These are phyloP conservation scores for Xylaria nigripes DNA, from an alignment of 495 filamentous ascomycete genomes.

Conservation along the genomic window DNA sequence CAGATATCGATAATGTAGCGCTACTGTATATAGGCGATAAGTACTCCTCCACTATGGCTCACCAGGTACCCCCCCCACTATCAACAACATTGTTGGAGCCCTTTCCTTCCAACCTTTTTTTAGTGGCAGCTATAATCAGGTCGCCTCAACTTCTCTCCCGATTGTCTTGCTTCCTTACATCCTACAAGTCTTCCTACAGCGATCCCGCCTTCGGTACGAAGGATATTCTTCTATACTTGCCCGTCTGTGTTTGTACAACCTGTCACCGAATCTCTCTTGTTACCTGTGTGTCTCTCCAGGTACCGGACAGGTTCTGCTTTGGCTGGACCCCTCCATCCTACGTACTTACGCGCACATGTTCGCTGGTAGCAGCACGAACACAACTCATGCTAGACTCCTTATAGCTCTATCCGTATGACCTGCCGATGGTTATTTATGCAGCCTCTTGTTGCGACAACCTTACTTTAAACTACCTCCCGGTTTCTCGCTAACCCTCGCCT, in stretches of 20 bases:
- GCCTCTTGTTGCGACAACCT: slow-evolving; percentile 1
- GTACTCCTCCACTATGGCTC: not conserved
- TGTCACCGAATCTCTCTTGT: not conserved
- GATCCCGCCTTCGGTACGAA: not conserved
- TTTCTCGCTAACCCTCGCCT: not conserved
- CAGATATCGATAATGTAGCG: no score
- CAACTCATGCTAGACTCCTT: not conserved
- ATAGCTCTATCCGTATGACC: not conserved
- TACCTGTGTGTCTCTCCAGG: not conserved
- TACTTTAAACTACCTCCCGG: not conserved
- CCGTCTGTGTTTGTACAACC: not conserved
- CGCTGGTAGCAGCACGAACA: not conserved
- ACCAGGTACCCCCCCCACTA: not conserved
- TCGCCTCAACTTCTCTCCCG: not conserved
- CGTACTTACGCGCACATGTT: not conserved
- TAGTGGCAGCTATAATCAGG: not conserved
- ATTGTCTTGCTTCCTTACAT: no score
- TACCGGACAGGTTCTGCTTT: not conserved
- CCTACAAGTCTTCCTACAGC: not conserved
- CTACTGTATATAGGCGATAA: no score
- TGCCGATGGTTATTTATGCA: not conserved
- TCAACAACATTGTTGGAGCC: not conserved
- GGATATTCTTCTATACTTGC: not conserved
- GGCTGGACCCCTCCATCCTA: not conserved
- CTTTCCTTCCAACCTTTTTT: not conserved